Evolutionary conservation across 2,329 filamentous ascomycete genomes (phyloP), one percentile per base, ranked within the genome.

Genomic region (Claviceps sp.): DNA sequence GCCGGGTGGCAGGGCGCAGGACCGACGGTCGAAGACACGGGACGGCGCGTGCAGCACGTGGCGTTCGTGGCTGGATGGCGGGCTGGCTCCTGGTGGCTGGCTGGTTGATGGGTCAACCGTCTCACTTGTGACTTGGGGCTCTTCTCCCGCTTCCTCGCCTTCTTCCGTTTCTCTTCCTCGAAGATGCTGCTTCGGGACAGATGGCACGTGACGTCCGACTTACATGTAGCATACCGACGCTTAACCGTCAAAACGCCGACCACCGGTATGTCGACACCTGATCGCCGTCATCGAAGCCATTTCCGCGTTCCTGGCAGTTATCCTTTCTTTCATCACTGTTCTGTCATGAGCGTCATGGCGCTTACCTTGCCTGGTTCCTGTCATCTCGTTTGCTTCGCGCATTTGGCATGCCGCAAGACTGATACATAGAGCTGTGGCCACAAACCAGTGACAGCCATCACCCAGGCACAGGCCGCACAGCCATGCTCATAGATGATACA

Each of bases 31-130:
- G 18, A 26, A 40, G 40, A 44, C 30, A 42, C 48, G 51, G 51
- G 51, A 53, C 51, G 51, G 51, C 48, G 43, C 51, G 45, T 13
- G 26, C 34, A 45, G 34, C 47, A 46, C 51, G 51, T 37, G 41
- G 24, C 4, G n/a, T 47, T 22, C 26, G 26, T 48, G 40, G 44
- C 24, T 45, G 43, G 43, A 45, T 37, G 45, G 45, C 45, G 14
- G 44, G 26, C 24, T 45, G 24, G 24, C 7, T 46, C 20, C 6
- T 47, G 30, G 22, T 30, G 22, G 43, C 43, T n/a, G 24, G 14
- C 20, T n/a, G 22, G 18, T 9, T 34, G 37, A 30, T 50, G 48
- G 41, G 20, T 51, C 34, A 20, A 20, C 26, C 24, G 7, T 30
- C 20, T 16, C 43, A n/a, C 22, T 9, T 40, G 26, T 16, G 24